These are phyloP conservation scores for Neltuma alba DNA, from an alignment of 306 rosid genomes.

Conservation along the genomic window DNA sequence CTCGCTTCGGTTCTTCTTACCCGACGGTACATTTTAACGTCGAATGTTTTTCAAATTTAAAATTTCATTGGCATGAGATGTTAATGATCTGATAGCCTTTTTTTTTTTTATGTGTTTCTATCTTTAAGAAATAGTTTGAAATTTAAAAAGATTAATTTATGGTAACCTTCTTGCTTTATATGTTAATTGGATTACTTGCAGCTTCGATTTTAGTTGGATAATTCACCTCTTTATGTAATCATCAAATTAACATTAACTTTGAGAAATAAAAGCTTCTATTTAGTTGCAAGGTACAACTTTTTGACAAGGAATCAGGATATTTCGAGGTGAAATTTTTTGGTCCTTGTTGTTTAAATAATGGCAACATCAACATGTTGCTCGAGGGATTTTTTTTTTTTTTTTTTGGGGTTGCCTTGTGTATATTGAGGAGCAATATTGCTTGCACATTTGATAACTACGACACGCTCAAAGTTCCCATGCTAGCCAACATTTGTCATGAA, in stretches of 20 bases:
- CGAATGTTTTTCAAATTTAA: background rate
- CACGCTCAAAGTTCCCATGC: background rate
- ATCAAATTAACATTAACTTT: background rate
- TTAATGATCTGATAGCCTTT: background rate
- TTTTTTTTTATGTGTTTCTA: background rate
- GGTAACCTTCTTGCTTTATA: background rate
- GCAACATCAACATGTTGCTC: background rate
- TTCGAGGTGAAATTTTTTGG: background rate
- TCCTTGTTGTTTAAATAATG: background rate
- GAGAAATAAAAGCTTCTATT: background rate
- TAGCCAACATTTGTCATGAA: background rate
- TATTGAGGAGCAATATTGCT: background rate
- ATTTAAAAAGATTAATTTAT: background rate
- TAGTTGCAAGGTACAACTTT: background rate
- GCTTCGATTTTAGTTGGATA: background rate
- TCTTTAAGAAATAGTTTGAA: background rate
- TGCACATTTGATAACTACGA: background rate
- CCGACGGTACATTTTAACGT: conserved; percentile 62
- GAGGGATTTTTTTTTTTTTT: conserved; percentile 4
- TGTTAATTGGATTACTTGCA: background rate
- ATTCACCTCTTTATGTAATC: background rate
- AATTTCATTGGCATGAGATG: background rate
- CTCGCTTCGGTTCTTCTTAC: conserved; percentile 76
- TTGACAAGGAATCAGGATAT: background rate
- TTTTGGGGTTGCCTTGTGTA: conserved; percentile 1